Evolutionary conservation across 1,284 basidiomycete species (phyloP), one percentile per base, ranked within the genome.

Genomic region (Ustilago tritici): DNA sequence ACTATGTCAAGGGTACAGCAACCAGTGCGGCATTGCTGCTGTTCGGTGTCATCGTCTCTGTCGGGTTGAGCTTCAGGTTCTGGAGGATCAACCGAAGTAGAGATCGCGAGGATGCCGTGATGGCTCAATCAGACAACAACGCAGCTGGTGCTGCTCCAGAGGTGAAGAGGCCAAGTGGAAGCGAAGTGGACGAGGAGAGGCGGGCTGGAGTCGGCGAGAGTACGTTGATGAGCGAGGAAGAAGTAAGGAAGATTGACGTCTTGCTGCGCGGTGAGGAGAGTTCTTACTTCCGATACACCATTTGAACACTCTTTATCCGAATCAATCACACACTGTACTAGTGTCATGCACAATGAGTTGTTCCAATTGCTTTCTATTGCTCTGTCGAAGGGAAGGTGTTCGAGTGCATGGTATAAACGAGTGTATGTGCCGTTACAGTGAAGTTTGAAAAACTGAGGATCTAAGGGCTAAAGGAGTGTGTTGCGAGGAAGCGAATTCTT

Each of bases 1-100:
- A 79, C 60, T 83, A 83, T 54, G 65, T 68, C 47, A 73, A 70
- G 32, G 82, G 80, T 9, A 81, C 80, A 8, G 67, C 65, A 19
- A 70, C 70, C n/a, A 78, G 70, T 23, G 70, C 71, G 1, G 80
- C 53, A 3, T 36, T 82, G n/a, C 53, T 82, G 36, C 32, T 81
- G 34, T 46, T 65, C 19, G 80, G 79, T 28, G 60, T 67, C n/a
- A 7, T 75, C 12, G 61, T 82, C 9, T 57, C 73, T 15, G 64
- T 60, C 0, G 36, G 32, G 3, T 41, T 61, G 34, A 74, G 66
- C 38, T 35, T 34, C 8, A 34, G 41, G 9, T 72, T 82, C 49
- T 76, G 63, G 61, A 56, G 50, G 11, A 72, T 66, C 60, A 82
- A 82, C 50, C 54, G 70, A 3, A 17, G 55, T 7, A 58, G 79